Evolutionary conservation across 2,329 filamentous ascomycete species (phyloP), one percentile per base, ranked within the genome.

Genomic region (Calonectria pauciramosa): DNA sequence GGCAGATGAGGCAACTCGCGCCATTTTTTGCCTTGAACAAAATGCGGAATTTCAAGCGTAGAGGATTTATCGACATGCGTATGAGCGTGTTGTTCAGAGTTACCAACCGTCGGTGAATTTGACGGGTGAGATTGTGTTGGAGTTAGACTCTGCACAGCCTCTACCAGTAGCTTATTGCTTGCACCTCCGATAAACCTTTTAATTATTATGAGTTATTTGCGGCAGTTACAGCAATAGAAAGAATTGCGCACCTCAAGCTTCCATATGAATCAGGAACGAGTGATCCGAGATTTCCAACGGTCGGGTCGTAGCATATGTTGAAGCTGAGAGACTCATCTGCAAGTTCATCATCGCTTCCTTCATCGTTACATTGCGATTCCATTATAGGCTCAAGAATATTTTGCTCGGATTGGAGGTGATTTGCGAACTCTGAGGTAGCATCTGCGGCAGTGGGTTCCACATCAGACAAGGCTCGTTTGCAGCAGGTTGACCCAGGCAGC

Each of bases 261-360:
- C 80, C 80, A 44, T 83, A 83, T 2, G 80, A 83, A 66, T 82
- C 81, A 2, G 66, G 74, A 7, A 82, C 81, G 7, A 82, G 71
- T 4, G 79, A 60, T 9, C 56, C 56, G 6, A 60, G 41, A 20
- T 41, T 60, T 6, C 56, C 56, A 2, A 60, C 20, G 28, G 56
- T 41, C 28, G 56, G 56, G 34, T 60, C 56, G 14, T 60, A 60
- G 11, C 56, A 60, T 9, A 60, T 60, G n/a, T 60, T 34, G 20
- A 60, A 41, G 14, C 56, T 10, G 20, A 60, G 32, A 18, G 56
- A 28, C 6, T 60, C 56, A 41, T 60, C 34, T 18, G 56, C 56
- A 60, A 60, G 56, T 14, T 60, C 56, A 18, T 60, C 56, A 60
- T 60, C 56, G 23, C 20, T 34, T 60, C 13, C n/a, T 5, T 38